A percentile compares a stretch with the other conserved stretches of the same genome.
phyloP scores from a whole-genome alignment of 352 stramenopile genomes.

The Pythium biforme region DNA sequence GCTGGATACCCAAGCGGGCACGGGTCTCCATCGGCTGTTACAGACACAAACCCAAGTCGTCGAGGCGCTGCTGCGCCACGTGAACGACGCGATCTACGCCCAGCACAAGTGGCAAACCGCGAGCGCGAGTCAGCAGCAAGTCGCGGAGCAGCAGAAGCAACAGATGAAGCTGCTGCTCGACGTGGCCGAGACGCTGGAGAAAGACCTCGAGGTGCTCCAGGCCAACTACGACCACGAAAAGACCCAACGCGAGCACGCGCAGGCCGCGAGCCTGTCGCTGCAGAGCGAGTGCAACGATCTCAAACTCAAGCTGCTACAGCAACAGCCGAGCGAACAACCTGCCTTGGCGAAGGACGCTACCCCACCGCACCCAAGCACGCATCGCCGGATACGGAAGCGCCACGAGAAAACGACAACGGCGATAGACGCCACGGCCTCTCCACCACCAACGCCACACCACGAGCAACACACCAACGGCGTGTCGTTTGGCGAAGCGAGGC shows the following conservation, averaged over 20 bases:
- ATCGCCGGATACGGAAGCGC: constrained; percentile 8
- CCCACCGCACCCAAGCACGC: neutral
- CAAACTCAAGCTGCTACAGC: constrained; percentile 6
- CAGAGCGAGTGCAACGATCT: constrained; percentile 33
- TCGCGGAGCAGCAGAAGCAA: constrained; percentile 29
- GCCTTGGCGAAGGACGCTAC: neutral
- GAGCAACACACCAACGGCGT: neutral
- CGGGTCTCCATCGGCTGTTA: constrained; percentile 38
- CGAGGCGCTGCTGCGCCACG: constrained; percentile 36
- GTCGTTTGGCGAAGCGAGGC: too few relatives aligned
- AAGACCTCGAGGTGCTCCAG: constrained; percentile 49
- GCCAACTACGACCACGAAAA: constrained; percentile 48
- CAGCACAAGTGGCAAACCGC: constrained; percentile 17
- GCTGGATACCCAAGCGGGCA: constrained; percentile 35
- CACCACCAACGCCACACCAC: neutral
- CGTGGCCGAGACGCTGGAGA: constrained; percentile 60
- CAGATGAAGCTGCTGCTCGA: constrained; percentile 67
- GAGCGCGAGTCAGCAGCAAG: constrained; percentile 22
- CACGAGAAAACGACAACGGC: neutral
- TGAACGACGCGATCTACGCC: constrained; percentile 15
- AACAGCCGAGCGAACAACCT: neutral
- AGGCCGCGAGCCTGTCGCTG: constrained; percentile 48
- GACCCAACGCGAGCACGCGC: constrained; percentile 38
- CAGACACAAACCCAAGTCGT: constrained; percentile 53
- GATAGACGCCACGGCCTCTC: neutral